Base-by-base conservation (phyloP, 345 rosid genomes). In the Kandelia obovata region DNA sequence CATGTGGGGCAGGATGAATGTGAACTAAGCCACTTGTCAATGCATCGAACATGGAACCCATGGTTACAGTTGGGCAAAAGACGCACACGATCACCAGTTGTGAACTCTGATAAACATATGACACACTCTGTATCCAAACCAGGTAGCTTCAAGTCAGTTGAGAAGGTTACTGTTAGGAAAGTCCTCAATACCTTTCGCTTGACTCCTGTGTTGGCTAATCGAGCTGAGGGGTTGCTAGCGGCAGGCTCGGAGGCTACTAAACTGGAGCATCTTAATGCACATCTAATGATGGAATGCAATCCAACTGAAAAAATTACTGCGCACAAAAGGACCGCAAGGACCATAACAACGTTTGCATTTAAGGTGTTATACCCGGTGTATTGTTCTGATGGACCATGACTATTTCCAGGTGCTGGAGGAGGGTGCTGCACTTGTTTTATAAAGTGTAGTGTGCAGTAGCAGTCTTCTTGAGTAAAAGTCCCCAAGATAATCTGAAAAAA, bases 1-100 rank as follows among this genome's bases (percentile, higher is more conserved):
- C 96, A 89, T 7, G 79, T 87, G 0, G 90, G 96, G 72, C 96
- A 89, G 19, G 92, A 85, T 26, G 87, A 76, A 73, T 87, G 84
- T 10, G 85, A 84, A 62, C 76, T 71, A 32, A 89, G 92, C 90
- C 96, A 89, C 70, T 76, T 78, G 67, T 87, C 92, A 25, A 87
- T 84, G 62, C 95, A 89, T 10, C 65, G 64, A 27, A 85, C 86
- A 52, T 89, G 95, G 70, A 87, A 89, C 1, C 89, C 88, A 31
- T 89, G 94, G 83, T 82, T 81, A 73, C 91, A 88, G 46, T 82
- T 83, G 0, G 92, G 96, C 35, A 89, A 83, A 31, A 87, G 68
- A 58, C 87, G 67, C 5, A 73, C 74, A 3, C 49, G 63, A 20
- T 87, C 92, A 32, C 84, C 83, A 0, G 71, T 19, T 31, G 66